Percentiles rank a stretch among this genome's conserved stretches.
phyloP scores from a whole-genome alignment of 352 stramenopile genomes.

The Phytophthora lateralis region DNA sequence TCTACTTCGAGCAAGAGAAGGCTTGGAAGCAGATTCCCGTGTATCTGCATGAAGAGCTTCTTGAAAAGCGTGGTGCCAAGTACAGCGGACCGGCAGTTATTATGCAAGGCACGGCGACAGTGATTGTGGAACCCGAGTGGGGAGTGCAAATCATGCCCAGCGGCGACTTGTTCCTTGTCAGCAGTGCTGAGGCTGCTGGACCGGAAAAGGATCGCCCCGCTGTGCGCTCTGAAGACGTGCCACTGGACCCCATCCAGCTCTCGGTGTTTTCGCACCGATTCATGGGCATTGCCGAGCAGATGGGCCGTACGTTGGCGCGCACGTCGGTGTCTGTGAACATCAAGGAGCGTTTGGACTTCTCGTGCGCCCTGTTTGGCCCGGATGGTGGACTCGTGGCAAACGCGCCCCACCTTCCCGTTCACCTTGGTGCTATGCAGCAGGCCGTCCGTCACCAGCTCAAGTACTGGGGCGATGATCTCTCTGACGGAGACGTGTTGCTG shows the following conservation, averaged over 20 bases:
- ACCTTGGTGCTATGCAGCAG: constrained; percentile 98
- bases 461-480: constrained; percentile 91
- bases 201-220: constrained; percentile 14
- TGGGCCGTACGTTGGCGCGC: constrained; percentile 96
- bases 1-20: constrained; percentile 87
- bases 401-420: constrained; percentile 98
- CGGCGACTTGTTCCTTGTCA: constrained; percentile 95
- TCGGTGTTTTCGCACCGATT: constrained; percentile 98
- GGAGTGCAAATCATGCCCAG: constrained; percentile 91
- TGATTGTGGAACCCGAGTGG: constrained; percentile 97
- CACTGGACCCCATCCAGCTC: constrained; percentile 96
- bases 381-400: constrained; percentile 99
- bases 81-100: constrained; percentile 95
- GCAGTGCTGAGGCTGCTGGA: constrained; percentile 42
- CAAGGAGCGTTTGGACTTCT: constrained; percentile 99
- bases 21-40: constrained; percentile 88
- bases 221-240: constrained; percentile 44
- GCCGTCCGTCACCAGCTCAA: constrained; percentile 95
- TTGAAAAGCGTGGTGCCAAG: constrained; percentile 68
- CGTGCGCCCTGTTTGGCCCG: constrained; percentile 97
- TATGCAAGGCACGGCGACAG: constrained; percentile 97
- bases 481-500: constrained; percentile 97
- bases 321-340: constrained; percentile 99
- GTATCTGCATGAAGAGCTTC: constrained; percentile 93
- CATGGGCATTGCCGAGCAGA: constrained; percentile 99